phyloP scores from a whole-genome alignment of 2,329 filamentous ascomycete genomes.

The Beauveria bassiana region DNA sequence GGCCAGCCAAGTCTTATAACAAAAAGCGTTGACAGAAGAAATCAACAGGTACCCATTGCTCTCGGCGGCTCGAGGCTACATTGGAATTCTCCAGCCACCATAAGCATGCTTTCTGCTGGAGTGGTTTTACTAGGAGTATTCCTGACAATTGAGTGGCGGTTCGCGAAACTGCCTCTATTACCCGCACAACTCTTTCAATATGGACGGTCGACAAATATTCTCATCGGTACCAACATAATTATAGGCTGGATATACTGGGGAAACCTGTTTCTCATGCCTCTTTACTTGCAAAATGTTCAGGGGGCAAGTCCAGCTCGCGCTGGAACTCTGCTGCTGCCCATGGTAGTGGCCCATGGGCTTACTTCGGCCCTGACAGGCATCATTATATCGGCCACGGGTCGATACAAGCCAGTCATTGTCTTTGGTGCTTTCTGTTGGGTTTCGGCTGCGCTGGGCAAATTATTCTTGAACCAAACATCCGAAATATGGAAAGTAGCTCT shows the following conservation, averaged over 20 bases:
- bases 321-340: background rate
- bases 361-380: slow-evolving; percentile 3
- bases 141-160: background rate
- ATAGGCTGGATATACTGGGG: slow-evolving; percentile 5
- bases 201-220: slow-evolving; percentile 1
- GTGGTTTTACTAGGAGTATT: background rate
- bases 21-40: background rate
- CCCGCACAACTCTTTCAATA: slow-evolving; percentile 1
- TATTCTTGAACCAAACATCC: background rate
- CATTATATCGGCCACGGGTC: background rate
- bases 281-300: background rate
- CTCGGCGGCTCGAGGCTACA: background rate
- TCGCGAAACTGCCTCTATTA: background rate
- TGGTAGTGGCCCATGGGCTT: background rate
- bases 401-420: slow-evolving; percentile 1
- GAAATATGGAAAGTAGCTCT: background rate
- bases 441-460: background rate
- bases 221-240: background rate
- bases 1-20: background rate
- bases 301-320: background rate
- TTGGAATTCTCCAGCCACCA: background rate
- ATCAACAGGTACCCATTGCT: background rate
- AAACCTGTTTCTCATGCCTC: background rate
- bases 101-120: background rate
- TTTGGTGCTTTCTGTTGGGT: background rate